Conservation (phyloP, 805 yeast species). For the Candida maesae region DNA sequence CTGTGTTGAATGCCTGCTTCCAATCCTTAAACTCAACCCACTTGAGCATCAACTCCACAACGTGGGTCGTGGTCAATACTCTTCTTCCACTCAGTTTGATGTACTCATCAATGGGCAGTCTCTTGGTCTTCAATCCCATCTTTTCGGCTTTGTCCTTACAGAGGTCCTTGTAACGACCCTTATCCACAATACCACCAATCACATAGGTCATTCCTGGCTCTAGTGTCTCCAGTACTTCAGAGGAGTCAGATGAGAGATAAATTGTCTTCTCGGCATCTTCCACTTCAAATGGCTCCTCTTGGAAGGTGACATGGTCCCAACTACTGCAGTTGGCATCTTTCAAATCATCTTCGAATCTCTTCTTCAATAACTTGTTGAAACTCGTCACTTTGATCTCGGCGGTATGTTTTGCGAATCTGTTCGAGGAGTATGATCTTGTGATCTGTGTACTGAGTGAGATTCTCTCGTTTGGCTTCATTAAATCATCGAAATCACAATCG, state of each 20-base stretch:
- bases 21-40: conserved; percentile 81
- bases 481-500: conserved; percentile 88
- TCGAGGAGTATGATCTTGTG: conserved; percentile 76
- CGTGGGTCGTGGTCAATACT: conserved; percentile 92
- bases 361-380: conserved; percentile 60
- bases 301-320: conserved; percentile 67
- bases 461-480: conserved; percentile 73
- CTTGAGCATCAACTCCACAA: conserved; percentile 78
- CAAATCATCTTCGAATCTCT: conserved; percentile 64
- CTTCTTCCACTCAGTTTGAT: conserved; percentile 80
- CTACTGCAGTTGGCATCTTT: conserved; percentile 47
- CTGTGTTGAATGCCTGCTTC: conserved; percentile 83
- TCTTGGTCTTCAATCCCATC: conserved; percentile 66
- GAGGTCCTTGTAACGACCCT: conserved; percentile 78
- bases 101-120: conserved; percentile 83
- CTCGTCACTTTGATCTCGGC: conserved; percentile 60
- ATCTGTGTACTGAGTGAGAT: conserved; percentile 76
- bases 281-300: conserved; percentile 27
- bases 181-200: conserved; percentile 95
- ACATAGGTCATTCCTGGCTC: conserved; percentile 73
- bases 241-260: conserved; percentile 86
- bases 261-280: conserved; percentile 42
- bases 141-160: conserved; percentile 79
- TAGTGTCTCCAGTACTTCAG: conserved; percentile 57
- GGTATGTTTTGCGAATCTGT: conserved; percentile 53